Percentiles rank a stretch among this genome's conserved stretches.
Conservation (phyloP, 2,329 filamentous ascomycete species). For the Aureobasidium vineae region DNA sequence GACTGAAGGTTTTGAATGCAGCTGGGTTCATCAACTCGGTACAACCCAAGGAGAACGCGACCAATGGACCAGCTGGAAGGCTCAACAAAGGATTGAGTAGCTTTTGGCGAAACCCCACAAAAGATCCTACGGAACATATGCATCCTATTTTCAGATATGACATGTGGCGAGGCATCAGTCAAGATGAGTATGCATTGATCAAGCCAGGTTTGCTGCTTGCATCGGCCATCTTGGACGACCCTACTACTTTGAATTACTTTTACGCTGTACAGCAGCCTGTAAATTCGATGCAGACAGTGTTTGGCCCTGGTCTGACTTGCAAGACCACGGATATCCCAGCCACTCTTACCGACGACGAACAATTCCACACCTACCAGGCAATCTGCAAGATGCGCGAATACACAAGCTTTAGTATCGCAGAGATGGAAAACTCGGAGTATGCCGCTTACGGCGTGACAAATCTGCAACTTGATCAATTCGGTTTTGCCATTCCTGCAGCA, state of each 20-base stretch:
- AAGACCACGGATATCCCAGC: not conserved
- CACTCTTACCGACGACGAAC: not conserved
- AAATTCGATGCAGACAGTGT: not conserved
- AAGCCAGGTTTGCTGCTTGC: not conserved
- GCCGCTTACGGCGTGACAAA: not conserved
- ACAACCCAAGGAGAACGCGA: not conserved
- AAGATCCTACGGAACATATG: not conserved
- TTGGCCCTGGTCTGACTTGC: not conserved
- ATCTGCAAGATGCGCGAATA: not conserved
- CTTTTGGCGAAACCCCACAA: not conserved
- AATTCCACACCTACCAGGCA: not conserved
- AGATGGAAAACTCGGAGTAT: not conserved
- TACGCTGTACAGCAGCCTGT: not conserved
- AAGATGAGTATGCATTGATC: not conserved
- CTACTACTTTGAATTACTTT: not conserved
- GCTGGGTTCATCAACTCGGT: conserved; percentile 6
- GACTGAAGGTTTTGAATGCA: not conserved
- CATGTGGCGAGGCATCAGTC: not conserved
- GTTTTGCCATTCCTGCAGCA: not conserved
- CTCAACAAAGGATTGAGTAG: not conserved
- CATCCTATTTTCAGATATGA: not conserved
- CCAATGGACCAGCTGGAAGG: not conserved
- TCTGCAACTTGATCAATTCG: too few relatives aligned
- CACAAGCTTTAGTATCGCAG: not conserved
- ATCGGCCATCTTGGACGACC: conserved; percentile 8